A percentile compares a stretch with the other conserved stretches of the same genome.
Conservation (phyloP, 306 rosid species). For the Prunus padus region DNA sequence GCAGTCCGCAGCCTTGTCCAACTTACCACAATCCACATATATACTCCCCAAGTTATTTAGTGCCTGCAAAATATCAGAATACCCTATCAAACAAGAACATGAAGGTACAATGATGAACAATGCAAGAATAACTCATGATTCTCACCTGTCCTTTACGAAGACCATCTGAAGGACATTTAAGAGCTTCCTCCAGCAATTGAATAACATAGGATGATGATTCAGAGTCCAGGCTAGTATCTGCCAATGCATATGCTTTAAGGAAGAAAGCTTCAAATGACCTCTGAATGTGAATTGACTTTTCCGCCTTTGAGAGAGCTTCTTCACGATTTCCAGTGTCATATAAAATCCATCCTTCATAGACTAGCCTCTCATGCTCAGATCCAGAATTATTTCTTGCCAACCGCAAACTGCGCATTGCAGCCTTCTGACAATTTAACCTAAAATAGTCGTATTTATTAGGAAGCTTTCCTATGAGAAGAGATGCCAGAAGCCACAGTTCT, state of each 20-base stretch:
- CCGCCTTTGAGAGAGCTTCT: conserved; percentile 64
- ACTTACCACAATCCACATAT: conserved; percentile 66
- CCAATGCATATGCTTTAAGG: conserved; percentile 70
- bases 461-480: neutral
- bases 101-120: conserved; percentile 9
- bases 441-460: conserved; percentile 2
- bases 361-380: conserved; percentile 67
- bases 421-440: conserved; percentile 84
- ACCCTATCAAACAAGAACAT: conserved; percentile 15
- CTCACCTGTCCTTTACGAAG: conserved; percentile 92
- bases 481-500: neutral
- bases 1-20: conserved; percentile 69
- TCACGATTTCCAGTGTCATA: conserved; percentile 74
- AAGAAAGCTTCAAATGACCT: conserved; percentile 83
- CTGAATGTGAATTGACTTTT: conserved; percentile 59
- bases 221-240: conserved; percentile 61
- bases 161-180: conserved; percentile 81
- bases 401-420: conserved; percentile 74
- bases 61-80: conserved; percentile 52
- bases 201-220: conserved; percentile 60
- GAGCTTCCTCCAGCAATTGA: conserved; percentile 74
- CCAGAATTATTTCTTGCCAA: conserved; percentile 69
- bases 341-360: conserved; percentile 91
- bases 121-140: neutral
- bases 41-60: conserved; percentile 75